Evolutionary conservation across 2,329 filamentous ascomycete genomes (phyloP).

Genomic region (Aspergillus sp.): DNA sequence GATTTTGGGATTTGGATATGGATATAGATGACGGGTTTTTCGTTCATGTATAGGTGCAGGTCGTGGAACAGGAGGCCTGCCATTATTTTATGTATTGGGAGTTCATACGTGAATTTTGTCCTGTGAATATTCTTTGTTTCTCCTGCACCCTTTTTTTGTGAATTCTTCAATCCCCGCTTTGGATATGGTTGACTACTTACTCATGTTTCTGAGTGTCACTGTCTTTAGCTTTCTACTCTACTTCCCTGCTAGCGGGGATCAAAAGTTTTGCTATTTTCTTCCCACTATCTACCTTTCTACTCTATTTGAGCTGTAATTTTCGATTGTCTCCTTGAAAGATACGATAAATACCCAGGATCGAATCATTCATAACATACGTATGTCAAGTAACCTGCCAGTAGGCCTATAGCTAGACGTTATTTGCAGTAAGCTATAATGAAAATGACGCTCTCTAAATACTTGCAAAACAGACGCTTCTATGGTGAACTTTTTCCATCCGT

Average conservation of each 20-base stretch:
- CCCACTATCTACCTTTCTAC: neutral
- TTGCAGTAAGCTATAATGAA: neutral
- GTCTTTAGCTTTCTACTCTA: neutral
- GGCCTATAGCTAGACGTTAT: too few relatives aligned
- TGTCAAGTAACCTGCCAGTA: neutral
- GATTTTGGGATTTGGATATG: neutral
- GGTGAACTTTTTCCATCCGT: neutral
- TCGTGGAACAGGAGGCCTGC: slow-evolving; percentile 6
- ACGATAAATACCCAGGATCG: too few relatives aligned
- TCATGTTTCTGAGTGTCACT: neutral
- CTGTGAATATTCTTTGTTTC: slow-evolving; percentile 1
- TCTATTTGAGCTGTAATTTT: too few relatives aligned
- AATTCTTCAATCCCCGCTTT: neutral
- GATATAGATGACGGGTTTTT: neutral
- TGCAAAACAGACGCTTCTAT: slow-evolving; percentile 1
- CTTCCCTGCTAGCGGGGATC: neutral
- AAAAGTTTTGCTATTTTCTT: neutral
- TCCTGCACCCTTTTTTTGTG: neutral
- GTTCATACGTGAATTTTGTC: neutral
- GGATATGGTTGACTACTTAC: neutral
- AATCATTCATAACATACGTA: neutral
- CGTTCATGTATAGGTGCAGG: slow-evolving; percentile 10
- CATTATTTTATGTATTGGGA: neutral
- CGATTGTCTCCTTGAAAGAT: too few relatives aligned
- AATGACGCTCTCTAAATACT: neutral